Conservation (phyloP, 176 grass and related monocot species). For the Chloris gayana region DNA sequence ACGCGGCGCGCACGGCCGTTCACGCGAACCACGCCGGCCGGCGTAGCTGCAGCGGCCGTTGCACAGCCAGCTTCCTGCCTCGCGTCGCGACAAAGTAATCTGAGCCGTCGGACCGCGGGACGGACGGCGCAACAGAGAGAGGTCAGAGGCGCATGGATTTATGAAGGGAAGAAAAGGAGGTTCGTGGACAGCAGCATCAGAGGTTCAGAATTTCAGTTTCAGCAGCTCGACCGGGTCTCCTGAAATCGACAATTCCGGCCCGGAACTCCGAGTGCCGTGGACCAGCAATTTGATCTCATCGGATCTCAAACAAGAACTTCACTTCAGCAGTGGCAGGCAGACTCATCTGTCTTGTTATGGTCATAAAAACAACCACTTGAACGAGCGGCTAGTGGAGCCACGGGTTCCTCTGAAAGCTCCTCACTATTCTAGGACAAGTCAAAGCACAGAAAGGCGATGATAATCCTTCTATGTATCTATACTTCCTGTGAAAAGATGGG, state of each 20-base stretch:
- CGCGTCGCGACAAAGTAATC: constrained; percentile 31
- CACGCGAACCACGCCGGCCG: constrained; percentile 35
- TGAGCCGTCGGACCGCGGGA: not conserved
- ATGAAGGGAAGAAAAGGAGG: not conserved
- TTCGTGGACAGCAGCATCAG: too few species aligned
- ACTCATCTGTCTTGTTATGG: too few species aligned
- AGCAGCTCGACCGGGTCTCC: too few species aligned
- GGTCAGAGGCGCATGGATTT: not conserved
- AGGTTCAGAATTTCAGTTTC: too few species aligned
- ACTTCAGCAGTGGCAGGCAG: not conserved
- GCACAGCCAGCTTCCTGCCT: not conserved
- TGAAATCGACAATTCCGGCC: not conserved
- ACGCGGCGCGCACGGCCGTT: not conserved
- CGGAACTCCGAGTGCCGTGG: not conserved
- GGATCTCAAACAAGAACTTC: not conserved
- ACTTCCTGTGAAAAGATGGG: too few species aligned
- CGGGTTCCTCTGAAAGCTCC: not conserved
- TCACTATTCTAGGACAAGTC: constrained; percentile 20
- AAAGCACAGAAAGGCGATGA: constrained; percentile 16
- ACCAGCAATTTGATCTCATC: not conserved
- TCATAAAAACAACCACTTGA: not conserved
- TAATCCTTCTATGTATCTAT: not conserved
- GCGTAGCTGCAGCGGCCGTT: not conserved
- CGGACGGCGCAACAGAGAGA: not conserved
- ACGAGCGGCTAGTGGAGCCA: not conserved